Evolutionary conservation across 768 basidiomycete genomes (phyloP).

Genomic region (Suillus luteus): DNA sequence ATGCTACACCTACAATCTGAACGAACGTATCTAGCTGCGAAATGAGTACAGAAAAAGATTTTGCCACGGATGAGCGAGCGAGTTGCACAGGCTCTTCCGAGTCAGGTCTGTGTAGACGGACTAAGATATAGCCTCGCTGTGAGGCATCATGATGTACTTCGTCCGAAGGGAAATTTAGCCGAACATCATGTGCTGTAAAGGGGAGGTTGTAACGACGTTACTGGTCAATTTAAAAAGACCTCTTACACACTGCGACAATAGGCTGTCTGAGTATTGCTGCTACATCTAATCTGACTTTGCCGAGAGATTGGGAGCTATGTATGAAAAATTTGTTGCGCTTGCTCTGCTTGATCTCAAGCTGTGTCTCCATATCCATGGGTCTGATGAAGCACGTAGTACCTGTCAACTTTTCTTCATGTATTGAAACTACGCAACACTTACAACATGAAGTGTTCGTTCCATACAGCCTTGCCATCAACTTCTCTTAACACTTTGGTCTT

Average conservation of each 20-base stretch:
- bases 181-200: conserved; percentile 1
- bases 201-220: not conserved
- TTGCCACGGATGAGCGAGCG: conserved; percentile 11
- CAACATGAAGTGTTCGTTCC: conserved; percentile 6
- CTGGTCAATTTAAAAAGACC: not conserved
- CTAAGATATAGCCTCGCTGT: conserved; percentile 15
- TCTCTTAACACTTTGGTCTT: not conserved
- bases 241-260: not conserved
- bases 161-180: conserved; percentile 1
- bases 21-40: conserved; percentile 30
- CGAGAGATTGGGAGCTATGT: conserved; percentile 5
- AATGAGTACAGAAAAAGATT: conserved; percentile 26
- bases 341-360: conserved; percentile 6
- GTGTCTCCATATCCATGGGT: not conserved
- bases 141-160: conserved; percentile 1
- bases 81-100: conserved; percentile 2
- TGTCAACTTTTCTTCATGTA: not conserved
- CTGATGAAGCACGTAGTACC: not conserved
- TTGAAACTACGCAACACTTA: not conserved
- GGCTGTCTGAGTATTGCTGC: not conserved
- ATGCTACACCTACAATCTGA: conserved; percentile 21
- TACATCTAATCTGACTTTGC: not conserved
- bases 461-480: conserved; percentile 1
- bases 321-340: not conserved
- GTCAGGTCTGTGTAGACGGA: conserved; percentile 21